phyloP scores from a whole-genome alignment of 345 rosid species.

The Gynandropsis gynandra region DNA sequence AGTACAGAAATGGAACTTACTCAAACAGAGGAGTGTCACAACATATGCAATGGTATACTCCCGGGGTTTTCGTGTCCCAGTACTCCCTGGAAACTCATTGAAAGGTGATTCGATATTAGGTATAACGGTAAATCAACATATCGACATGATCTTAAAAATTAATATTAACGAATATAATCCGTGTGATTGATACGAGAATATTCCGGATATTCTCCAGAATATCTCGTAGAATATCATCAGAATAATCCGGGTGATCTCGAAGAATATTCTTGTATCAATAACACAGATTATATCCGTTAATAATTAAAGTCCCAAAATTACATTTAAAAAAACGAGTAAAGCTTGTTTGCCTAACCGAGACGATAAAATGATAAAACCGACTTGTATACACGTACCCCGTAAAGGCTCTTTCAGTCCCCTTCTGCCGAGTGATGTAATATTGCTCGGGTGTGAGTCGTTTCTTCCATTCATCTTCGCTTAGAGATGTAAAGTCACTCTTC shows the following conservation, averaged over 20 bases:
- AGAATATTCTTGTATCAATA: neutral
- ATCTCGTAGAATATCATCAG: too few relatives aligned
- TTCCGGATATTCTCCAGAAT: too few relatives aligned
- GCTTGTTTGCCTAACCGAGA: too few relatives aligned
- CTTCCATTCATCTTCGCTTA: conserved; percentile 70
- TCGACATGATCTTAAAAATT: neutral
- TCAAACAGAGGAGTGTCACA: conserved; percentile 75
- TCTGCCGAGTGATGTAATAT: conserved; percentile 62
- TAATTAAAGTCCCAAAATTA: neutral
- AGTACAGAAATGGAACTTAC: conserved; percentile 30
- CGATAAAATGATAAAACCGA: too few relatives aligned
- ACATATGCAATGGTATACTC: conserved; percentile 81
- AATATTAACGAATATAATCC: too few relatives aligned
- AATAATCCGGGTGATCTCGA: neutral
- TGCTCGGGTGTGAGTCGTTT: conserved; percentile 62
- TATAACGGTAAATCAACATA: neutral
- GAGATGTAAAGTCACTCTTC: conserved; percentile 32
- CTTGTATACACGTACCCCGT: conserved; percentile 43
- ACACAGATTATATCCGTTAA: too few relatives aligned
- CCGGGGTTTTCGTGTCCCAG: conserved; percentile 72
- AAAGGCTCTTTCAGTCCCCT: conserved; percentile 93
- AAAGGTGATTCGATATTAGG: neutral
- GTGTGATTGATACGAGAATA: too few relatives aligned
- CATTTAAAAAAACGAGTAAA: neutral
- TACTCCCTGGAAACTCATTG: conserved; percentile 47